Base-by-base conservation (phyloP, 345 rosid genomes). In the Brassica incana region DNA sequence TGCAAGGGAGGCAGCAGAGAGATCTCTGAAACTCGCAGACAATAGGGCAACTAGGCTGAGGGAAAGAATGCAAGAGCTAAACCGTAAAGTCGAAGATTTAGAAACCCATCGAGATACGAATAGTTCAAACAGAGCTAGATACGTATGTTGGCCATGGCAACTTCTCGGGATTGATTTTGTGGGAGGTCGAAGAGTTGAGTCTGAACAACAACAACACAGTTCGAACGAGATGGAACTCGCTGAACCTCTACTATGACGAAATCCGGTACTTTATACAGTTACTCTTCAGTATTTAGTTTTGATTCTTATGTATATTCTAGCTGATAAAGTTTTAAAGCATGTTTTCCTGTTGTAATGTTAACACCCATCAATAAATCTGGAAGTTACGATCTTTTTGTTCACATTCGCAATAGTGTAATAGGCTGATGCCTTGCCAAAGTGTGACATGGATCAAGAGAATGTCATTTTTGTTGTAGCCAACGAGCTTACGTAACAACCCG, bases 61-160 rank as follows among this genome's bases (percentile, higher is more conserved):
- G 83, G 99, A 90, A 63, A 92, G 95, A 83, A 86, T 93, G 56
- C 97, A 93, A 85, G 97, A 90, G 82, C 87, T 93, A 52, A 92
- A 88, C 85, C 90, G 75, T 77, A 95, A 88, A 80, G 87, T 93
- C 16, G 98, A 96, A 83, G 98, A 85, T 78, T 75, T 88, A 60
- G 99, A 96, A 83, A 84, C 91, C 14, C 87, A 86, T 76, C 84
- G 88, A 82, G 95, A 92, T 69, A 71, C 82, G 5, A 85, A 84
- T 36, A 86, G 70, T 30, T 82, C 76, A 65, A 77, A 89, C 66
- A 75, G 92, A 33, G 84, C 93, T 6, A 86, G 97, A 80, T 96
- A 93, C 72, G 91, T 83, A 52, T 96, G 99, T 78, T 93, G 99
- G 98, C 98, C 97, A 2, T 93, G 97, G 98, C 99, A 96, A 78